Evolutionary conservation across 192 early-diverging fungal species (phyloP).

Genomic region (Backusella morwellensis): DNA sequence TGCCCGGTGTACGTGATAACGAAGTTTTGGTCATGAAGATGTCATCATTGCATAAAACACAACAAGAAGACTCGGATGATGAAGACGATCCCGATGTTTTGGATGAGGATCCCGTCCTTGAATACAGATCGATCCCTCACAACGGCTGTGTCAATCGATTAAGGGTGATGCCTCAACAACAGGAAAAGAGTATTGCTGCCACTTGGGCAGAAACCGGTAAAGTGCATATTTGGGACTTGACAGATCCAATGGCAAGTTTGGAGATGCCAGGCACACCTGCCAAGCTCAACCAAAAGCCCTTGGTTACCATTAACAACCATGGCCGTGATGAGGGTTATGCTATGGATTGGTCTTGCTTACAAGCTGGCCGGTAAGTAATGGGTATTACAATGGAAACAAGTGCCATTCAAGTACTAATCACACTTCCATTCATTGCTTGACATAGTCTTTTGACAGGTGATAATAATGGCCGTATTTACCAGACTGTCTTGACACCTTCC

Average conservation of each 20-base stretch:
- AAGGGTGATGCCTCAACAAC: slow-evolving; percentile 65
- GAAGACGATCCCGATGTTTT: slow-evolving; percentile 79
- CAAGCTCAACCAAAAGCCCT: slow-evolving; percentile 60
- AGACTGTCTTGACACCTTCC: slow-evolving; percentile 68
- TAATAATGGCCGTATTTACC: slow-evolving; percentile 72
- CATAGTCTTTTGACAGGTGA: slow-evolving; percentile 85
- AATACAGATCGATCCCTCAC: slow-evolving; percentile 80
- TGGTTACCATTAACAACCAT: slow-evolving; percentile 82
- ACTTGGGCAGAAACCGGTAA: slow-evolving; percentile 96
- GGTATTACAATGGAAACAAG: neutral
- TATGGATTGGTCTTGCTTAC: slow-evolving; percentile 88
- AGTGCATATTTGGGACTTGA: slow-evolving; percentile 90
- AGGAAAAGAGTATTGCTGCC: slow-evolving; percentile 76
- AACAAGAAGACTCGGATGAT: slow-evolving; percentile 81
- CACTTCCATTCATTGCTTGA: neutral
- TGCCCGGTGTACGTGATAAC: slow-evolving; percentile 79
- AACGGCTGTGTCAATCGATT: slow-evolving; percentile 69
- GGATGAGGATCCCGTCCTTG: slow-evolving; percentile 94
- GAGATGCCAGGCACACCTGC: slow-evolving; percentile 80
- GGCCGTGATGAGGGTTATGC: slow-evolving; percentile 89
- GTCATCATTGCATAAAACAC: slow-evolving; percentile 89
- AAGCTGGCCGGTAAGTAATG: slow-evolving; percentile 45
- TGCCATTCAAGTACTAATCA: neutral
- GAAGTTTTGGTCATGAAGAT: slow-evolving; percentile 95
- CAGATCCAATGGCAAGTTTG: slow-evolving; percentile 68